Evolutionary conservation across 345 rosid species (phyloP).

Genomic region (Microthlaspi erraticum): DNA sequence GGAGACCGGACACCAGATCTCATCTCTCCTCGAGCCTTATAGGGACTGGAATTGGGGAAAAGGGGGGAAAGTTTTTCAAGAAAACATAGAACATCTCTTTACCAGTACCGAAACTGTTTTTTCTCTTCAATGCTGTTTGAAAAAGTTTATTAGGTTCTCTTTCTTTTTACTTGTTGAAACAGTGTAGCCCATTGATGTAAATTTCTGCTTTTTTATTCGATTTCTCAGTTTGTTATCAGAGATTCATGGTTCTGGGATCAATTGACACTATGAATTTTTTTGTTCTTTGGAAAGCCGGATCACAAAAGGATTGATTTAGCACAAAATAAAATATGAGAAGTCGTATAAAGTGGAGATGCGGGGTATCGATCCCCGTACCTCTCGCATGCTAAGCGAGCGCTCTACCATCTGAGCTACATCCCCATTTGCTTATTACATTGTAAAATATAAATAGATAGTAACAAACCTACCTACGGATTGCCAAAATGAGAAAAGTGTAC

Average conservation of each 20-base stretch:
- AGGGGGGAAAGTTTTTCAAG: conserved; percentile 80
- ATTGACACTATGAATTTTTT: too few species aligned
- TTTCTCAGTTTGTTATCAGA: conserved; percentile 26
- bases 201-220: conserved; percentile 11
- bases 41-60: conserved; percentile 73
- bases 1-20: conserved; percentile 88
- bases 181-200: conserved; percentile 36
- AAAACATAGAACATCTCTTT: conserved; percentile 44
- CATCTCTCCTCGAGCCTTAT: conserved; percentile 64
- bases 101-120: not conserved
- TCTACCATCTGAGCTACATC: conserved; percentile 52
- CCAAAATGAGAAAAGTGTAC: conserved; percentile 20
- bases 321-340: not conserved
- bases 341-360: conserved; percentile 58
- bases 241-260: not conserved
- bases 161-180: conserved; percentile 27
- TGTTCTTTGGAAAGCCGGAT: not conserved
- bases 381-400: conserved; percentile 95
- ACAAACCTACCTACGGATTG: not conserved
- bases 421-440: not conserved
- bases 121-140: conserved; percentile 8
- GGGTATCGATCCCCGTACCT: conserved; percentile 88
- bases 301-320: not conserved
- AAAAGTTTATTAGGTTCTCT: conserved; percentile 21
- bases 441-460: too few species aligned